Evolutionary conservation across 805 yeast species (phyloP).

Genomic region (Yarrowia sp.): DNA sequence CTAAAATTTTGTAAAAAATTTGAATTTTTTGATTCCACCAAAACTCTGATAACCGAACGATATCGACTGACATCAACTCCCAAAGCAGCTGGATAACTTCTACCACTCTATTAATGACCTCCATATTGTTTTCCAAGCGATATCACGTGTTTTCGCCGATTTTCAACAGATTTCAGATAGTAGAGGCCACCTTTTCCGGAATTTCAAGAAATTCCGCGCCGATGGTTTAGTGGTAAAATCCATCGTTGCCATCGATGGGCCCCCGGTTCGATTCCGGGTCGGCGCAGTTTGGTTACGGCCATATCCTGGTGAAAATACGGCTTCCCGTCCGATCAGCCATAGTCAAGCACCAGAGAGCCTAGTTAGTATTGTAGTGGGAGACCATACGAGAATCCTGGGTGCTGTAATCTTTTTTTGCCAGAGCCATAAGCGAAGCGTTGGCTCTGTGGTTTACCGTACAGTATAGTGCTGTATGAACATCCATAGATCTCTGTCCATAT

Average conservation of each 20-base stretch:
- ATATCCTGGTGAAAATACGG: neutral
- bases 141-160: no score
- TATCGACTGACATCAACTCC: no score
- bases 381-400: conserved; percentile 1
- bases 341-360: conserved; percentile 1
- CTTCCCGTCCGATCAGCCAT: conserved; percentile 2
- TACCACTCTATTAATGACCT: no score
- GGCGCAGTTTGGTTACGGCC: conserved; percentile 1
- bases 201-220: neutral
- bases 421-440: neutral
- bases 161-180: neutral
- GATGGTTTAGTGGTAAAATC: neutral
- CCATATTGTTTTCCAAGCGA: no score
- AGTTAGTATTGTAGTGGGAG: neutral
- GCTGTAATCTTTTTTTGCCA: neutral
- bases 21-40: no score
- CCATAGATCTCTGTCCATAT: no score
- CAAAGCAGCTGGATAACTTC: no score
- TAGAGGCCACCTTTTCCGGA: neutral
- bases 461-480: no score
- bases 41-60: no score
- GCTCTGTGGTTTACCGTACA: neutral
- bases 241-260: conserved; percentile 2
- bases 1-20: no score
- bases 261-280: conserved; percentile 3